phyloP scores from a whole-genome alignment of 2,329 filamentous ascomycete species.

The Emydomyces testavorans region DNA sequence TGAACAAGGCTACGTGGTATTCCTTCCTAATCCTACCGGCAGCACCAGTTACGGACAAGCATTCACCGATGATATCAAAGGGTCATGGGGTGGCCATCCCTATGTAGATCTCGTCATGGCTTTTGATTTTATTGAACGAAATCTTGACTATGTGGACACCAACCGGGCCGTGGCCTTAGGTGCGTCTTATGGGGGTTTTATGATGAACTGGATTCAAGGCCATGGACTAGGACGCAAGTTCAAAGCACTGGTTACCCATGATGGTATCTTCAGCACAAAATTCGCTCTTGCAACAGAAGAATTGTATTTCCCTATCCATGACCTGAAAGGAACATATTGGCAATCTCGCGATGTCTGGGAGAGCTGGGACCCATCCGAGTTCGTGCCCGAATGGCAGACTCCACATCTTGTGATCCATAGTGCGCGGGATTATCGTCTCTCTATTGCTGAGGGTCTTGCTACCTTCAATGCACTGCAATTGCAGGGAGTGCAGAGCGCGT shows the following conservation, averaged over 20 bases:
- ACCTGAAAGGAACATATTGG: conserved; percentile 42
- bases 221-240: conserved; percentile 45
- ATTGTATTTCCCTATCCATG: conserved; percentile 45
- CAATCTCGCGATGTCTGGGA: conserved; percentile 42
- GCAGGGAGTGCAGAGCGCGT: conserved; percentile 60
- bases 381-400: conserved; percentile 62
- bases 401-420: conserved; percentile 85
- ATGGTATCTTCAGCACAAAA: conserved; percentile 39
- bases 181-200: conserved; percentile 48
- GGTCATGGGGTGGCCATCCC: conserved; percentile 44
- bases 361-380: conserved; percentile 47
- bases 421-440: conserved; percentile 77
- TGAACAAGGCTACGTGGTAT: conserved; percentile 49
- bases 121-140: conserved; percentile 40
- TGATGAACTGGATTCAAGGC: conserved; percentile 50
- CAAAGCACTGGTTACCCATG: conserved; percentile 47
- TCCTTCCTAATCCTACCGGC: conserved; percentile 50
- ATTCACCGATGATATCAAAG: conserved; percentile 42
- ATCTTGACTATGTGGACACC: conserved; percentile 44
- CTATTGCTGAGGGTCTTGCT: conserved; percentile 70
- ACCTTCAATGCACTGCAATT: conserved; percentile 80
- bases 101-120: conserved; percentile 47
- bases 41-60: conserved; percentile 47
- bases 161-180: conserved; percentile 44
- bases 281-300: conserved; percentile 40